phyloP scores from a whole-genome alignment of 768 basidiomycete genomes.

The Kwoniella dendrophila region DNA sequence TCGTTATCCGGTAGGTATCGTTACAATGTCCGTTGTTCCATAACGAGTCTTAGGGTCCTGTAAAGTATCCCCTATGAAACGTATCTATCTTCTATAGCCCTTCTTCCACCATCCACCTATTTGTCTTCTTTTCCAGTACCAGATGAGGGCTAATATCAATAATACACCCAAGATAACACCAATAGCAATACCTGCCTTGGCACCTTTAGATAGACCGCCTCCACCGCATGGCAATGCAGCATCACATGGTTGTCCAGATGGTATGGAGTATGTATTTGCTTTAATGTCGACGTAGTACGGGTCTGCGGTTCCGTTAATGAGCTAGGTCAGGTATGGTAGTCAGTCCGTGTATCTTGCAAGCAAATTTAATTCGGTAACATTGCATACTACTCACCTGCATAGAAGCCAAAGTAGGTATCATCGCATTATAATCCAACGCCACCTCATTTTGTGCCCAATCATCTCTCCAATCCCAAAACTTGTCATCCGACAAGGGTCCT shows the following conservation, averaged over 20 bases:
- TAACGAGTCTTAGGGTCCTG: too few relatives aligned
- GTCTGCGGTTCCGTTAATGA: slow-evolving; percentile 67
- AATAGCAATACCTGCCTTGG: slow-evolving; percentile 68
- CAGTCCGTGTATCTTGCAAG: background rate
- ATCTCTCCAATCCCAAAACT: slow-evolving; percentile 79
- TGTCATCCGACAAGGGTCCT: slow-evolving; percentile 75
- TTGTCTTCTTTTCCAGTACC: slow-evolving; percentile 34
- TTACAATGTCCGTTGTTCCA: too few relatives aligned
- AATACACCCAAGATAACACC: slow-evolving; percentile 66
- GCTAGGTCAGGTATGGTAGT: slow-evolving; percentile 59
- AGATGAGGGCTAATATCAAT: slow-evolving; percentile 51
- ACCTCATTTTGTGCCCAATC: slow-evolving; percentile 92
- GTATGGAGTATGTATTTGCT: slow-evolving; percentile 53
- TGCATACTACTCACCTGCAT: slow-evolving; percentile 41
- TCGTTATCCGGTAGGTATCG: too few relatives aligned
- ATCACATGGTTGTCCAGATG: slow-evolving; percentile 73
- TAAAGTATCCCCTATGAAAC: background rate
- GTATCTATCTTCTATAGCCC: slow-evolving; percentile 25
- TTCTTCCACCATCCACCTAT: slow-evolving; percentile 30
- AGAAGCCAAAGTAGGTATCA: slow-evolving; percentile 81
- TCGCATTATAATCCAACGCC: slow-evolving; percentile 76
- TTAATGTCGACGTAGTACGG: slow-evolving; percentile 76
- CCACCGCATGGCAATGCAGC: slow-evolving; percentile 64
- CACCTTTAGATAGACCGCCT: slow-evolving; percentile 69
- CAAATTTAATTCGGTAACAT: background rate